Conservation (phyloP, 2,329 filamentous ascomycete species). For the Diatrype stigma region DNA sequence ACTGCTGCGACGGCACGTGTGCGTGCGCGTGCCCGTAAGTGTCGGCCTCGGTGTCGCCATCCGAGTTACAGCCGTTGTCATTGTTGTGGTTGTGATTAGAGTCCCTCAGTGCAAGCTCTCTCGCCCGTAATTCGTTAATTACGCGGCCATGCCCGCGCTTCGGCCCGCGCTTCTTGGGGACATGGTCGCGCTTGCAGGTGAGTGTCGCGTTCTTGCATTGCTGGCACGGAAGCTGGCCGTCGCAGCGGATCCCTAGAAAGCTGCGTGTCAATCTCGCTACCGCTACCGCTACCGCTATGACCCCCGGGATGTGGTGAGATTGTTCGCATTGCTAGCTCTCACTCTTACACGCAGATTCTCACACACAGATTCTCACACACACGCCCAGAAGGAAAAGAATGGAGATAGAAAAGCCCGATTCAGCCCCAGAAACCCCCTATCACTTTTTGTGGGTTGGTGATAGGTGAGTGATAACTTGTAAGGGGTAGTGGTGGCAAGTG, state of each 20-base stretch:
- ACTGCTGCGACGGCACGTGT: neutral
- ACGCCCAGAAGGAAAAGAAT: neutral
- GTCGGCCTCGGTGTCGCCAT: neutral
- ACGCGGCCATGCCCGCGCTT: conserved; percentile 60
- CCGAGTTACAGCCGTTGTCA: conserved; percentile 6
- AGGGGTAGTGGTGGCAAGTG: no score
- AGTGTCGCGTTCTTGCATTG: conserved; percentile 57
- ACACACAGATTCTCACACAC: no score
- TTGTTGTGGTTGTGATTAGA: neutral
- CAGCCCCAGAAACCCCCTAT: no score
- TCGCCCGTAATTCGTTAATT: conserved; percentile 55
- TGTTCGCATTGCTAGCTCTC: no score
- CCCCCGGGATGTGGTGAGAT: no score
- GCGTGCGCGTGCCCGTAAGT: neutral
- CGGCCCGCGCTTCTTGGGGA: conserved; percentile 60
- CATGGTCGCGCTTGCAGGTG: conserved; percentile 60
- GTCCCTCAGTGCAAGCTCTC: conserved; percentile 36
- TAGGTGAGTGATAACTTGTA: no score
- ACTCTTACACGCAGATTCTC: no score
- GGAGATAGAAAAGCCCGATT: no score
- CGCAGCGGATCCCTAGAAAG: conserved; percentile 38
- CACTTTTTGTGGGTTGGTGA: no score
- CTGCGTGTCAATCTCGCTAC: neutral
- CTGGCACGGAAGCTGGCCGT: conserved; percentile 50
- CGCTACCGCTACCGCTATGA: neutral